Conservation (phyloP, 2,329 filamentous ascomycete species). For the Aspergillus latus region DNA sequence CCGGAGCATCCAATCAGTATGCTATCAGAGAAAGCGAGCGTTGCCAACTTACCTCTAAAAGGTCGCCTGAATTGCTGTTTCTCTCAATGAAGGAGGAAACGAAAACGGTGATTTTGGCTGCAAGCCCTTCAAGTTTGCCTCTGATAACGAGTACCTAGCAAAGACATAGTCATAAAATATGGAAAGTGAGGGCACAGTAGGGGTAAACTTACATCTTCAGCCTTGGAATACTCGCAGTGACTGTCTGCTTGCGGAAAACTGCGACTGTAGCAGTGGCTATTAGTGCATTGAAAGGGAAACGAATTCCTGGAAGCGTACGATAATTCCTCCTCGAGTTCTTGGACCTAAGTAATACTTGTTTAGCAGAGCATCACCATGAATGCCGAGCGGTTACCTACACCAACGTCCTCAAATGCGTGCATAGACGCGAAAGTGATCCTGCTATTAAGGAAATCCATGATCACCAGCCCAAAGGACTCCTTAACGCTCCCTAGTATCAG, state of each 20-base stretch:
- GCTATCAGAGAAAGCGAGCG: background rate
- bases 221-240: slow-evolving; percentile 25
- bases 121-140: slow-evolving; percentile 17
- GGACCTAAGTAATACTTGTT: slow-evolving; percentile 20
- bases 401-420: slow-evolving; percentile 35
- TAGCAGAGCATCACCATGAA: background rate
- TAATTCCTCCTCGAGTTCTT: slow-evolving; percentile 25
- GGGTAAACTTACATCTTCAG: slow-evolving; percentile 24
- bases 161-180: background rate
- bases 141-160: slow-evolving; percentile 29
- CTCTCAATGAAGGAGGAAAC: slow-evolving; percentile 29
- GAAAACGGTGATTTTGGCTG: slow-evolving; percentile 14
- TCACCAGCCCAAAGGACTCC: background rate
- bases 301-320: slow-evolving; percentile 19
- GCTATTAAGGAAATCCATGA: slow-evolving; percentile 20
- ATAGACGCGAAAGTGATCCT: slow-evolving; percentile 32
- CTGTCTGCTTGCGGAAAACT: slow-evolving; percentile 6
- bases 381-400: slow-evolving; percentile 21
- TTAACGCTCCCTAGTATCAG: no score
- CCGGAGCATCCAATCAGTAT: slow-evolving; percentile 18
- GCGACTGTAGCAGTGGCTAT: slow-evolving; percentile 11
- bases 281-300: background rate
- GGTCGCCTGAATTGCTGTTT: slow-evolving; percentile 29
- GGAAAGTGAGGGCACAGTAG: background rate
- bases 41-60: slow-evolving; percentile 31